phyloP scores from a whole-genome alignment of 768 basidiomycete genomes.

The Lentinula lateritia region DNA sequence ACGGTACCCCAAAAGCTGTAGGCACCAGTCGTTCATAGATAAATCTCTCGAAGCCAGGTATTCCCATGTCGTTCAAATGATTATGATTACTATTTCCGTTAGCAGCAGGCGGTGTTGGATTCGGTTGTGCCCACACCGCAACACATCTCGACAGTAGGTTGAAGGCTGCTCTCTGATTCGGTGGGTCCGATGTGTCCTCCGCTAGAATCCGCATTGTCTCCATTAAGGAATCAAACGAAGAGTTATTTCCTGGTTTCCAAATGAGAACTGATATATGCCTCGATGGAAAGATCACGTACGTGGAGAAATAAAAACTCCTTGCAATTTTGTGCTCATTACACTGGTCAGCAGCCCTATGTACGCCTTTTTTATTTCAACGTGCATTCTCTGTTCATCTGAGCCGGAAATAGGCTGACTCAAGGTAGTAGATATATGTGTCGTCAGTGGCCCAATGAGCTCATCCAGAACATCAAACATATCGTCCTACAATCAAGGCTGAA shows the following conservation, averaged over 20 bases:
- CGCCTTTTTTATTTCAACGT: slow-evolving; percentile 79
- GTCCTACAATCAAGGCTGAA: slow-evolving; percentile 37
- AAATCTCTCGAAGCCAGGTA: slow-evolving; percentile 91
- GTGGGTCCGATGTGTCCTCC: slow-evolving; percentile 69
- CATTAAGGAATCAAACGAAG: slow-evolving; percentile 66
- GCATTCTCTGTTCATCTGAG: slow-evolving; percentile 80
- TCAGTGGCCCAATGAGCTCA: slow-evolving; percentile 83
- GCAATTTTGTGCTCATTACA: slow-evolving; percentile 76
- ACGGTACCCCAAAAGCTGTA: slow-evolving; percentile 75
- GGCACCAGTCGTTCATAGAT: slow-evolving; percentile 85
- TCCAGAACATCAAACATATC: slow-evolving; percentile 88
- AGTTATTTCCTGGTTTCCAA: slow-evolving; percentile 58
- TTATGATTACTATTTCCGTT: slow-evolving; percentile 25
- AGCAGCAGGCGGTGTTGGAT: slow-evolving; percentile 23
- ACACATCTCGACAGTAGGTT: slow-evolving; percentile 70
- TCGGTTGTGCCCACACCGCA: slow-evolving; percentile 60
- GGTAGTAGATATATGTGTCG: slow-evolving; percentile 71
- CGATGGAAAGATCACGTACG: slow-evolving; percentile 43
- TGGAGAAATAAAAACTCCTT: slow-evolving; percentile 81
- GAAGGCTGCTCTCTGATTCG: slow-evolving; percentile 75
- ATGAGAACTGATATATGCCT: slow-evolving; percentile 3
- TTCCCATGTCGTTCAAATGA: slow-evolving; percentile 17
- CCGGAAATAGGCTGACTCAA: slow-evolving; percentile 79
- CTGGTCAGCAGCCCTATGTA: slow-evolving; percentile 80
- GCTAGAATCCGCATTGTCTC: slow-evolving; percentile 69